phyloP scores from a whole-genome alignment of 257 asterid species.

The Rauvolfia tetraphylla region DNA sequence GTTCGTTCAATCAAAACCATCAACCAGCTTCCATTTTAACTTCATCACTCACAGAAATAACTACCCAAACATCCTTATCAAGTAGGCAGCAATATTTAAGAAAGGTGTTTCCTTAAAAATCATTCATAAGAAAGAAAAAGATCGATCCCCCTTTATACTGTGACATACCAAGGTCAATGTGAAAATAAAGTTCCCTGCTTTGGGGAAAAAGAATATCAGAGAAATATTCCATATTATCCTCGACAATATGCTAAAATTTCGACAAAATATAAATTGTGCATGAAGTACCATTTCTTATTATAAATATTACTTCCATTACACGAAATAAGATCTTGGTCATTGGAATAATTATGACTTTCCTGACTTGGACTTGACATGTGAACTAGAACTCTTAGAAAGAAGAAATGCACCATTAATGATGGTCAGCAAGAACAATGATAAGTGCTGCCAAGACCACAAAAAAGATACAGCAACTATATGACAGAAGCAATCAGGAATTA shows the following conservation, averaged over 20 bases:
- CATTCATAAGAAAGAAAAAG: not conserved
- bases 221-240: not conserved
- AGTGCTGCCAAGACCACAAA: not conserved
- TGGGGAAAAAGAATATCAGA: not conserved
- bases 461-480: not conserved
- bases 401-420: not conserved
- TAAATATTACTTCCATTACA: not conserved
- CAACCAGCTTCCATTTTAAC: not conserved
- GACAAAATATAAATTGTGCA: not conserved
- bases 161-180: too few relatives aligned
- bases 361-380: not conserved
- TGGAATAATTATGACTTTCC: too few relatives aligned
- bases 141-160: not conserved
- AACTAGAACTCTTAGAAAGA: not conserved
- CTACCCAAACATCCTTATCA: not conserved
- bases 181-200: not conserved
- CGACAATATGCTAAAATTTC: not conserved
- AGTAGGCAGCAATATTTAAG: not conserved
- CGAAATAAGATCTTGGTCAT: not conserved
- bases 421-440: not conserved
- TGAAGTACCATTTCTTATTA: not conserved
- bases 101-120: not conserved
- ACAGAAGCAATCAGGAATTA: constrained; percentile 12
- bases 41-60: not conserved
- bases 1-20: not conserved